These are phyloP conservation scores for Candida broadrunensis DNA, from an alignment of 805 yeast species.

Conservation along the genomic window DNA sequence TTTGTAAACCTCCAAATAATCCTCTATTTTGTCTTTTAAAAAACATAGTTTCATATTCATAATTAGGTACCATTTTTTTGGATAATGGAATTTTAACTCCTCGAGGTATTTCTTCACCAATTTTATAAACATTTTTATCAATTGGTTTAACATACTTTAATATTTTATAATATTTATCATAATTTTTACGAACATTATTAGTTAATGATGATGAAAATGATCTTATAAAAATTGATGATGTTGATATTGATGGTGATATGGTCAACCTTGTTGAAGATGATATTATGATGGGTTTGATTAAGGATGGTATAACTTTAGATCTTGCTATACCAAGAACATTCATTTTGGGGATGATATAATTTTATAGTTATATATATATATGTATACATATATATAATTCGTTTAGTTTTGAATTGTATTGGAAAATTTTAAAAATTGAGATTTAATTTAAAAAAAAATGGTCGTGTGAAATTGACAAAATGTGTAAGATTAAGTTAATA, in stretches of 20 bases:
- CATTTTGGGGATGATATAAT: neutral
- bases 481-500: too few relatives aligned
- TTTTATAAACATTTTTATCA: conserved; percentile 31
- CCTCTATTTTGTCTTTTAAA: conserved; percentile 88
- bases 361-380: neutral
- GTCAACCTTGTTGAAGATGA: too few relatives aligned
- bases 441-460: too few relatives aligned
- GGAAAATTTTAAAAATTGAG: neutral
- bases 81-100: conserved; percentile 21
- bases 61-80: conserved; percentile 22
- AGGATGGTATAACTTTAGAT: too few relatives aligned
- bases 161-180: conserved; percentile 39
- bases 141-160: conserved; percentile 37
- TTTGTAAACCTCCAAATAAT: conserved; percentile 83
- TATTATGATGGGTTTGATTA: too few relatives aligned
- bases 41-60: conserved; percentile 61
- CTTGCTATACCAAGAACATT: neutral
- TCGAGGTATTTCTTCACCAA: conserved; percentile 32
- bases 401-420: neutral
- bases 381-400: neutral
- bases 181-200: conserved; percentile 3
- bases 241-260: neutral
- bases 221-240: neutral
- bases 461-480: neutral
- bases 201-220: conserved; percentile 4